These are phyloP conservation scores for Fraxinus greggii DNA, from an alignment of 305 asterid genomes.

Conservation along the genomic window DNA sequence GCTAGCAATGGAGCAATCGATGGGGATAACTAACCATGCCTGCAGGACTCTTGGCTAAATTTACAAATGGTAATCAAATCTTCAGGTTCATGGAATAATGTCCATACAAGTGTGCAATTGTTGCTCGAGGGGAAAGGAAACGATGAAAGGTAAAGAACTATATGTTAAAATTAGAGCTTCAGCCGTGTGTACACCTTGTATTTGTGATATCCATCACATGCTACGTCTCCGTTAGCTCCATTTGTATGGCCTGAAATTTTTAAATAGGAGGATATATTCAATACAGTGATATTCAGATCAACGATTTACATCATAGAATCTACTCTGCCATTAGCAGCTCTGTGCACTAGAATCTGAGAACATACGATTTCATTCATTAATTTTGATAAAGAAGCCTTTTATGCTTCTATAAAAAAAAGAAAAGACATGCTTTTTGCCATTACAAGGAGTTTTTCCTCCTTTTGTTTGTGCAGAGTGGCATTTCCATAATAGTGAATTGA, in stretches of 20 bases:
- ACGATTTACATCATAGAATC: not conserved
- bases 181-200: slow-evolving; percentile 42
- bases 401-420: not conserved
- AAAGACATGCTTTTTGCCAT: not conserved
- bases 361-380: not conserved
- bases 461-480: not conserved
- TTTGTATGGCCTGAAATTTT: slow-evolving; percentile 28
- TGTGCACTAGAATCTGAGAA: not conserved
- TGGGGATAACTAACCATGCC: not conserved
- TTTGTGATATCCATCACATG: slow-evolving; percentile 42
- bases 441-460: not conserved
- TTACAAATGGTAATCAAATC: not conserved
- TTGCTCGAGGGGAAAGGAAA: not conserved
- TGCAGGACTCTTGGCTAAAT: not conserved
- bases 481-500: not conserved
- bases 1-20: not conserved
- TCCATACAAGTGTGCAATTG: not conserved
- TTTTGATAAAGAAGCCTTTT: not conserved
- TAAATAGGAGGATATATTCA: not conserved
- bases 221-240: slow-evolving; percentile 46
- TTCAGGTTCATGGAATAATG: not conserved
- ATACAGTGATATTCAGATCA: not conserved
- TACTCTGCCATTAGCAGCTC: not conserved
- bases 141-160: not conserved
- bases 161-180: not conserved